Evolutionary conservation across 768 basidiomycete genomes (phyloP), one percentile per base, ranked within the genome.

Genomic region (Astraeus odoratus): DNA sequence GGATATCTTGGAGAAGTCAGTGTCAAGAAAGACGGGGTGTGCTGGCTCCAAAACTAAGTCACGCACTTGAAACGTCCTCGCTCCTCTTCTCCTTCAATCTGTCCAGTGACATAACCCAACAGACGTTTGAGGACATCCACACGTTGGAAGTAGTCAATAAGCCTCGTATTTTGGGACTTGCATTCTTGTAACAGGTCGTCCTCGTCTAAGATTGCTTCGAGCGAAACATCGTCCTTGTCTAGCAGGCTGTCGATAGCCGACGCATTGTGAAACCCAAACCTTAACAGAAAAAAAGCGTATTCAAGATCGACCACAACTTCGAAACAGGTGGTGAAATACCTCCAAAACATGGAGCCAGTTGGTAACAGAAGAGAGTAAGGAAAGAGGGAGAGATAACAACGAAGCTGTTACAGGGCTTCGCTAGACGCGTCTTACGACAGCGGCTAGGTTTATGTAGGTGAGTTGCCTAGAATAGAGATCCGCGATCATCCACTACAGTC

Each of bases 161-260:
- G 78, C 47, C 87, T 72, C 31, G 85, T 85, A 59, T 98, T 98
- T 67, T 95, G 87, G 1, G 85, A 75, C 67, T 97, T 97, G 77
- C 92, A 91, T 66, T 98, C 95, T 65, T 89, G 87, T 44, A 98
- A 70, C 36, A 98, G 73, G 62, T 97, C 93, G 59, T 90, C 85
- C 67, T 96, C 91, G 67, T 92, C 91, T 44, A 98, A 75, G 48
- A 98, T 83, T 33, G 88, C 82, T 63, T 96, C 93, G 33, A 98
- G 78, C 39, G 82, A 76, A 52, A 90, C 83, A 58, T 90, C 86
- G 54, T 92, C 89, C 69, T 89, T 84, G 75, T 90, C 85, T 50
- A 96, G 78, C 48, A 96, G 76, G 57, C 78, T 78, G 77, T 96
- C 92, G 66, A 96, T 90, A 48, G 83, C 74, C 44, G 88, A 90